Conservation (phyloP, 2,329 filamentous ascomycete species). For the Botrytis galanthina region DNA sequence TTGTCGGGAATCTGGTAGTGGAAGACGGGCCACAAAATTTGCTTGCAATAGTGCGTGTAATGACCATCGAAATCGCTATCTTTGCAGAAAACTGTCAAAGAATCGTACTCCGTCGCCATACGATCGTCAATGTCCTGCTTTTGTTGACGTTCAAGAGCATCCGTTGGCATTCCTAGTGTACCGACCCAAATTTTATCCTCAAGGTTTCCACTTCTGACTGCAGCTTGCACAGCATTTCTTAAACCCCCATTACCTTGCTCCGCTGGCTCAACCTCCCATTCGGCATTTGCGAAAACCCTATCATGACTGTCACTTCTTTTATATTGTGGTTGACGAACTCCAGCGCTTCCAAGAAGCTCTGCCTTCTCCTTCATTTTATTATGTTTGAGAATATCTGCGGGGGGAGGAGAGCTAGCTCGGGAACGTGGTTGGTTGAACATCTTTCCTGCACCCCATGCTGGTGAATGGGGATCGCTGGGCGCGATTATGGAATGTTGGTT, state of each 20-base stretch:
- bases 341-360: constrained; percentile 55
- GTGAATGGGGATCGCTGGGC: constrained; percentile 71
- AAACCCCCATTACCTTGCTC: constrained; percentile 92
- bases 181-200: constrained; percentile 86
- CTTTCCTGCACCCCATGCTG: constrained; percentile 63
- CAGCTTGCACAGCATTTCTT: constrained; percentile 81
- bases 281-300: constrained; percentile 69
- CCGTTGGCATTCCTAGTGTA: constrained; percentile 90
- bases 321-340: constrained; percentile 54
- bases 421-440: constrained; percentile 66
- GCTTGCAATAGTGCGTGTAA: constrained; percentile 95
- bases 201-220: constrained; percentile 65
- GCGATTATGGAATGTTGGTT: constrained; percentile 54
- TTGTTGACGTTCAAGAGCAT: constrained; percentile 72
- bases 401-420: constrained; percentile 69
- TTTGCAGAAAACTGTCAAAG: constrained; percentile 78
- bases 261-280: constrained; percentile 80
- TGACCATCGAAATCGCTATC: constrained; percentile 94
- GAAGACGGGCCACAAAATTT: constrained; percentile 95
- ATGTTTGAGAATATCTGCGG: constrained; percentile 72
- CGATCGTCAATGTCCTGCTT: constrained; percentile 81
- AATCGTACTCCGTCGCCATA: constrained; percentile 77
- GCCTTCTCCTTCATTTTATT: constrained; percentile 56
- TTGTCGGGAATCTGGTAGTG: constrained; percentile 98
- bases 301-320: constrained; percentile 63